phyloP scores from a whole-genome alignment of 1,284 basidiomycete genomes.

The Cystobasidiaceae sp. region DNA sequence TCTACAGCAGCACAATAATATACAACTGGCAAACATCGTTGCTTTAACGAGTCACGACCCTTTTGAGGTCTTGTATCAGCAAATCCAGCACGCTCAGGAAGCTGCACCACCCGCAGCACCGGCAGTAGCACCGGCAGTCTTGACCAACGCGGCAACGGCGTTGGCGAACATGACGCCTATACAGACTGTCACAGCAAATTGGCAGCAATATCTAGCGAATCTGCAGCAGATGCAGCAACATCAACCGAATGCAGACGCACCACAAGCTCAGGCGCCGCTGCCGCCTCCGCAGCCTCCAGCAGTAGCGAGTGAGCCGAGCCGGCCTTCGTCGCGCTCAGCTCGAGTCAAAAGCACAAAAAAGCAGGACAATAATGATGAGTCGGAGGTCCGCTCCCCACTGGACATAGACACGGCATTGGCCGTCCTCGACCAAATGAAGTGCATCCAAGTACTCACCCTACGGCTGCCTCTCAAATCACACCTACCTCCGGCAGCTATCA shows the following conservation, averaged over 20 bases:
- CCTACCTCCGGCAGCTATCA: neutral
- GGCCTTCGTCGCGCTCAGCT: too few relatives aligned
- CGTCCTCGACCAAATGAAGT: slow-evolving; percentile 2
- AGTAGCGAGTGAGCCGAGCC: too few relatives aligned
- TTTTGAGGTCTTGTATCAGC: too few relatives aligned
- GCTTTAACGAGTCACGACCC: too few relatives aligned
- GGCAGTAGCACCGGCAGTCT: neutral
- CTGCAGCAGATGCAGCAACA: too few relatives aligned
- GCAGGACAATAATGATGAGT: neutral
- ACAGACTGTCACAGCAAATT: neutral
- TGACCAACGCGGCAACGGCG: neutral
- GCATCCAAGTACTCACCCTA: slow-evolving; percentile 11
- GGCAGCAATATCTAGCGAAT: too few relatives aligned
- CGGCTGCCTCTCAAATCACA: neutral
- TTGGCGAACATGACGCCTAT: neutral
- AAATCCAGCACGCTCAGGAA: neutral
- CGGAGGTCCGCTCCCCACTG: neutral
- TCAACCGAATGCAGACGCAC: too few relatives aligned
- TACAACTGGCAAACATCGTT: too few relatives aligned
- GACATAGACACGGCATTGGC: neutral
- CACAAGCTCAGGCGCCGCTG: too few relatives aligned
- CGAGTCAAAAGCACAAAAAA: too few relatives aligned
- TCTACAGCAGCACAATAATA: too few relatives aligned
- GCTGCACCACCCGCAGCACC: neutral
- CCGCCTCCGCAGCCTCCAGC: too few relatives aligned